Conservation (phyloP, 78 protist genomes). For the Chrysochromulina parva region DNA sequence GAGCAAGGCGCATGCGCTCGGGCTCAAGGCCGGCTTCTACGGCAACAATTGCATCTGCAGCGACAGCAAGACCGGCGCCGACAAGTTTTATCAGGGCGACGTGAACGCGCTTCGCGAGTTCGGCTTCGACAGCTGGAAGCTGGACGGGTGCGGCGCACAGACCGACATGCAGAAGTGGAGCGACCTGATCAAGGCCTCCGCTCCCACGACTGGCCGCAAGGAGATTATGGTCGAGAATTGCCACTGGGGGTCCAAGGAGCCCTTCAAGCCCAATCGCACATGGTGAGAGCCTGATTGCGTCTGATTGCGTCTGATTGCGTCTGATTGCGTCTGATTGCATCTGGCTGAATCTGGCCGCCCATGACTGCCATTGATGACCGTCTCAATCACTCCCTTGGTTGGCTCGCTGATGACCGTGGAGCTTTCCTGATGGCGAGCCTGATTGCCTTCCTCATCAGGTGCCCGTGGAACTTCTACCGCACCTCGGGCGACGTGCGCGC, state of each 20-base stretch:
- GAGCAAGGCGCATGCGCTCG: conserved; percentile 28
- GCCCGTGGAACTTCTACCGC: conserved; percentile 59
- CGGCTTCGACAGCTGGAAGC: conserved; percentile 39
- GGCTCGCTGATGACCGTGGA: no score
- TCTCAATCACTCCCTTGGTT: no score
- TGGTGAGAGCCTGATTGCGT: no score
- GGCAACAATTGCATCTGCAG: conserved; percentile 57
- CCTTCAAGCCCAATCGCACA: neutral
- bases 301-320: no score
- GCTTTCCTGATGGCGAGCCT: no score
- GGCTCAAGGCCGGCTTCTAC: conserved; percentile 52
- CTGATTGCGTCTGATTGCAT: no score
- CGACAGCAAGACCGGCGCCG: neutral
- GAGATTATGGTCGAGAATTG: conserved; percentile 56
- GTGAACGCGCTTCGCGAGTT: neutral
- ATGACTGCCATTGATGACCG: no score
- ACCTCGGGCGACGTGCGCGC: conserved; percentile 47
- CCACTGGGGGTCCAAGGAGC: conserved; percentile 56
- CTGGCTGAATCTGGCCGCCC: no score
- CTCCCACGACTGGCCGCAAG: neutral
- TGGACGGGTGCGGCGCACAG: conserved; percentile 52
- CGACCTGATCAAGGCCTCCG: conserved; percentile 8
- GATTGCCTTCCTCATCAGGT: neutral
- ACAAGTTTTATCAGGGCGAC: conserved; percentile 26
- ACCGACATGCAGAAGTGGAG: conserved; percentile 16